Percentiles rank a stretch among this genome's conserved stretches.
phyloP scores from a whole-genome alignment of 2,329 filamentous ascomycete species.

The Aspergillus pseudotamarii region DNA sequence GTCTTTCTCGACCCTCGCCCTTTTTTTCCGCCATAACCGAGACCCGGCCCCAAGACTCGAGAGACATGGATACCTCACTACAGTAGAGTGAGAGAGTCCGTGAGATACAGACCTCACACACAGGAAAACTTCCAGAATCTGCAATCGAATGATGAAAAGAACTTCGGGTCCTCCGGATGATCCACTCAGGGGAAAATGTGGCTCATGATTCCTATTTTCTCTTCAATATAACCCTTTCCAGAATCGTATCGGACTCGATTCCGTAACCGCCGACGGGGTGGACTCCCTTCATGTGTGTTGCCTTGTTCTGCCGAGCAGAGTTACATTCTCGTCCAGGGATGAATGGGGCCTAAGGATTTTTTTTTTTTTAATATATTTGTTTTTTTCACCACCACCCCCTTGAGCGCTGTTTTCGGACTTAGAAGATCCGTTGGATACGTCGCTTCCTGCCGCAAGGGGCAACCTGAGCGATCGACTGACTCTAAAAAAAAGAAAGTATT shows the following conservation, averaged over 20 bases:
- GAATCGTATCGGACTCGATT: not conserved
- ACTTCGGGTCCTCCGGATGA: not conserved
- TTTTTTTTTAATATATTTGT: not conserved
- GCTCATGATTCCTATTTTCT: not conserved
- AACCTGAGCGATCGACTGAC: not conserved
- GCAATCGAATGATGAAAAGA: not conserved
- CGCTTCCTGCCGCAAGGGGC: constrained; percentile 1
- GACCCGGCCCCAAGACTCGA: not conserved
- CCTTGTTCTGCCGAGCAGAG: constrained; percentile 1
- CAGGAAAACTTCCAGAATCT: constrained; percentile 4
- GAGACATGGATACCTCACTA: not conserved
- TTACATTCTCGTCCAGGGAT: constrained; percentile 1
- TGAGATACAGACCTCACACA: not conserved
- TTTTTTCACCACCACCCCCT: not conserved
- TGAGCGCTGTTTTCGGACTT: not conserved
- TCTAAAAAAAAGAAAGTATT: not conserved
- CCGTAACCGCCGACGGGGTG: not conserved
- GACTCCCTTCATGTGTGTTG: not conserved
- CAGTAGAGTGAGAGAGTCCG: not conserved
- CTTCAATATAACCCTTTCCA: not conserved
- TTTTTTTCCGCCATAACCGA: not conserved
- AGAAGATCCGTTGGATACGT: constrained; percentile 2
- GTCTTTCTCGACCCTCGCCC: not conserved
- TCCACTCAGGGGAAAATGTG: not conserved
- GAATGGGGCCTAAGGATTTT: not conserved